Base-by-base conservation (phyloP, 2,329 filamentous ascomycete species). In the Teratosphaeria gauchensis region DNA sequence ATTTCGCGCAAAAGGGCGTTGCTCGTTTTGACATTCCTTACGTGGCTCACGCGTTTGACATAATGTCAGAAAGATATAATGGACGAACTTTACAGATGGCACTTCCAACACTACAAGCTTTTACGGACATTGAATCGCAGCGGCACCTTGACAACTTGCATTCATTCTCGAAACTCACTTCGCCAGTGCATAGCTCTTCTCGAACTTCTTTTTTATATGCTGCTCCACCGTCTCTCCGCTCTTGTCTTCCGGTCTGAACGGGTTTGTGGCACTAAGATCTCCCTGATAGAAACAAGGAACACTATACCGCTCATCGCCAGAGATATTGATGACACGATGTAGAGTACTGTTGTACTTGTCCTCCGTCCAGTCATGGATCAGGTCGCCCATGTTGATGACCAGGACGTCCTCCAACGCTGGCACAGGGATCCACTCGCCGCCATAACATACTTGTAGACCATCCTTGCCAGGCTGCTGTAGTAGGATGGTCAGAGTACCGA, bases 371-470 rank as follows among this genome's bases (percentile, higher is more conserved):
- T 74, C 66, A 67, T 78, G 73, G 61, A 80, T 73, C 74, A 79
- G 75, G 61, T 80, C 77, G 11, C 77, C 77, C 53, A 80, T 75
- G 61, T 80, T 80, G 5, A 80, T 75, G 2, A 80, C 76, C 57
- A 77, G 78, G 0, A 74, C 70, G 16, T 76, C 76, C 1, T 71
- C 70, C 0, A 76, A 63, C 0, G 78, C 77, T 56, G 78, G 72
- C 0, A 76, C 77, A 55, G 71, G 64, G 0, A 79, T 66, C 78
- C 77, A 80, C 0, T 56, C 64, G 2, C 68, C 67, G 51, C 70
- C 68, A 61, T 73, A 73, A 42, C 59, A 59, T 21, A 78, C 76
- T 61, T 79, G 75, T 1, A 79, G 65, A 1, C 76, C 76, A 4
- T 72, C 69, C 7, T 71, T 73, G 0, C 75, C 78, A 1, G 73